Base-by-base conservation (phyloP, 306 rosid genomes). In the Ammopiptanthus mongolicus region DNA sequence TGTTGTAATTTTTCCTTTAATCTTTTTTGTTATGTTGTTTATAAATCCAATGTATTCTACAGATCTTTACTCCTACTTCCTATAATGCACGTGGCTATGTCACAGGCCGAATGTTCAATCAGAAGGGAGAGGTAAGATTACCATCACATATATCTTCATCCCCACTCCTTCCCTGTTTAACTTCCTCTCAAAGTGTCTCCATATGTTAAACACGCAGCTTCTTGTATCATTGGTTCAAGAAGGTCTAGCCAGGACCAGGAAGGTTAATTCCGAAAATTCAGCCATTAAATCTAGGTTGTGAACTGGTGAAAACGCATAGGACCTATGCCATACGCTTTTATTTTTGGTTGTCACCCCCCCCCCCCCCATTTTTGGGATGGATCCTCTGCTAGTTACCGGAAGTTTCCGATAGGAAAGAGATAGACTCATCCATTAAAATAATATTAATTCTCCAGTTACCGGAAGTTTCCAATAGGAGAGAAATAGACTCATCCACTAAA, bases 91-190 rank as follows among this genome's bases (percentile, higher is more conserved):
- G 98, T 1, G 90, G 90, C 63, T 82, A 77, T 71, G 96, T 90
- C 74, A 48, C 74, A 3, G 98, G 97, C 36, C 86, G 81, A 65
- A 91, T 95, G 97, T 95, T 95, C 82, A 95, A 91, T 65, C 86
- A 71, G 78, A 87, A 88, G 66, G 96, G 96, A 83, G 91, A 95
- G 98, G 97, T 95, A 87, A 63, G 61, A 57, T 42, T 55, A 44
- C 28, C 6, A 48, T 71, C 15, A 23, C 13, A 23, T 55, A 14
- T 44, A 44, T 33, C 67, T 10, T 21, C 47, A 41, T 23, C 53
- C 37, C 46, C 62, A 11, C 41, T 21, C 29, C 25, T 77, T 79
- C 33, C 33, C 33, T 15, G 25, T 61, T 15, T 34, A 67, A 22
- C 50, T 57, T 28, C 69, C 44, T 51, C 80, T 80, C 44, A 84